Evolutionary conservation across 352 stramenopile species (phyloP).

Genomic region (Phytophthora vignae): DNA sequence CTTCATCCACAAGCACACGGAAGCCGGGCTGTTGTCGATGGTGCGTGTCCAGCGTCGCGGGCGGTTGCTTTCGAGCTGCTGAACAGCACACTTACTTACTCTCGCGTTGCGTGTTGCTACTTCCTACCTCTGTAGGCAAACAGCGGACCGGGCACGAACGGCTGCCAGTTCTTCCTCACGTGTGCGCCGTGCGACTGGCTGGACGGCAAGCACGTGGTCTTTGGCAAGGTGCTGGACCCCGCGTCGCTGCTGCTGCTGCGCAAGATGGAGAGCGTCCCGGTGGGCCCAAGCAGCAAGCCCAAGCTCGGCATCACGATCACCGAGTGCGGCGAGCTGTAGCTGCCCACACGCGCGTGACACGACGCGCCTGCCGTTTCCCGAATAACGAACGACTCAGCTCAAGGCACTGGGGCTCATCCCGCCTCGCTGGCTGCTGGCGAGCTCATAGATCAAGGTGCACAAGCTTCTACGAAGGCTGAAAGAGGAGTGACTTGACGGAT

Average conservation of each 20-base stretch:
- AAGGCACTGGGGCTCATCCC: neutral
- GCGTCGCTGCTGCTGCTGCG: slow-evolving; percentile 87
- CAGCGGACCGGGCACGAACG: slow-evolving; percentile 94
- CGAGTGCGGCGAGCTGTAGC: slow-evolving; percentile 91
- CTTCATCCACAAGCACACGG: slow-evolving; percentile 87
- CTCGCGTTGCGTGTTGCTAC: neutral
- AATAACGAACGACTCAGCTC: neutral
- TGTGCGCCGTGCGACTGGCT: slow-evolving; percentile 94
- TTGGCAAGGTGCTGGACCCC: slow-evolving; percentile 93
- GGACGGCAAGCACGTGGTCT: slow-evolving; percentile 97
- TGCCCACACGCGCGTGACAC: neutral
- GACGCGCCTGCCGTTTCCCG: neutral
- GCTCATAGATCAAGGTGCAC: neutral
- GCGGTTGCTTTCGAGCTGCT: neutral
- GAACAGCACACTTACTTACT: slow-evolving; percentile 1
- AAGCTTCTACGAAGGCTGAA: neutral
- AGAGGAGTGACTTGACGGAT: neutral
- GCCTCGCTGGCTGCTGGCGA: neutral
- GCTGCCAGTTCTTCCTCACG: slow-evolving; percentile 97
- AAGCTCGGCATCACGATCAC: slow-evolving; percentile 89
- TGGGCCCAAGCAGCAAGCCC: slow-evolving; percentile 85
- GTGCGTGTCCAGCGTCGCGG: slow-evolving; percentile 31
- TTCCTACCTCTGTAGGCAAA: slow-evolving; percentile 78
- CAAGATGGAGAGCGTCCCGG: slow-evolving; percentile 93
- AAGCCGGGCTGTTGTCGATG: slow-evolving; percentile 85